Percentiles rank a stretch among this genome's conserved stretches.
These are phyloP conservation scores for Dunaliella sp. DNA, from an alignment of 139 green algal genomes.

Conservation along the genomic window DNA sequence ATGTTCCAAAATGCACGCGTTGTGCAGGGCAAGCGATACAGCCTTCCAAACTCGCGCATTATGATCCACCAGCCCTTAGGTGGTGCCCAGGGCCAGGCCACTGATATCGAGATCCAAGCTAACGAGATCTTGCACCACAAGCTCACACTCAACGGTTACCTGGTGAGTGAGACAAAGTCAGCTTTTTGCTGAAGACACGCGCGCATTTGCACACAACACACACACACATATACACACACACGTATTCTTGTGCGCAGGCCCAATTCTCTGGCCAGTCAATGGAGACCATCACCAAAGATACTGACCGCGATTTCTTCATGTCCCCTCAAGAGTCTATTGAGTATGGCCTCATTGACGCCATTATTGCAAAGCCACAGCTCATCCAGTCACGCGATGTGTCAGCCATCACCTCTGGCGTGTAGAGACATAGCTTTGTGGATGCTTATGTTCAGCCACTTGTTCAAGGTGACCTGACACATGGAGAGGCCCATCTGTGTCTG, in stretches of 20 bases:
- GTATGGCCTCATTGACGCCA: slow-evolving; percentile 93
- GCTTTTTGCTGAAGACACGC: background rate
- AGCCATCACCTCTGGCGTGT: background rate
- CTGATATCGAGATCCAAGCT: slow-evolving; percentile 99
- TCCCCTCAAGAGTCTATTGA: slow-evolving; percentile 92
- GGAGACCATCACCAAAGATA: slow-evolving; percentile 94
- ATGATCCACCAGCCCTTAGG: slow-evolving; percentile 99
- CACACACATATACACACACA: too few relatives aligned
- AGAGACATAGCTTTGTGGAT: too few relatives aligned
- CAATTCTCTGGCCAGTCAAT: slow-evolving; percentile 95
- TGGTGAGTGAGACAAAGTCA: slow-evolving; percentile 64
- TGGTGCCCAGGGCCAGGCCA: slow-evolving; percentile 97
- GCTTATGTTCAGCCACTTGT: too few relatives aligned
- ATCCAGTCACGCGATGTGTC: slow-evolving; percentile 31
- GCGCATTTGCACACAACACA: too few relatives aligned
- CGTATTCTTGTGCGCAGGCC: too few relatives aligned
- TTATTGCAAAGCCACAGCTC: slow-evolving; percentile 71
- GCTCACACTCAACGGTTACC: slow-evolving; percentile 96
- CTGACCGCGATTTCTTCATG: slow-evolving; percentile 99
- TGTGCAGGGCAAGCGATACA: slow-evolving; percentile 96
- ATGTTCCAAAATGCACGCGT: too few relatives aligned
- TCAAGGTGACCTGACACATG: too few relatives aligned
- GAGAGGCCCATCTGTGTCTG: too few relatives aligned
- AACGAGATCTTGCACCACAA: slow-evolving; percentile 99
- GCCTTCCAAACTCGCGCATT: slow-evolving; percentile 95